Base-by-base conservation (phyloP, 169 alveolate species). In the Eimeria tenella region DNA sequence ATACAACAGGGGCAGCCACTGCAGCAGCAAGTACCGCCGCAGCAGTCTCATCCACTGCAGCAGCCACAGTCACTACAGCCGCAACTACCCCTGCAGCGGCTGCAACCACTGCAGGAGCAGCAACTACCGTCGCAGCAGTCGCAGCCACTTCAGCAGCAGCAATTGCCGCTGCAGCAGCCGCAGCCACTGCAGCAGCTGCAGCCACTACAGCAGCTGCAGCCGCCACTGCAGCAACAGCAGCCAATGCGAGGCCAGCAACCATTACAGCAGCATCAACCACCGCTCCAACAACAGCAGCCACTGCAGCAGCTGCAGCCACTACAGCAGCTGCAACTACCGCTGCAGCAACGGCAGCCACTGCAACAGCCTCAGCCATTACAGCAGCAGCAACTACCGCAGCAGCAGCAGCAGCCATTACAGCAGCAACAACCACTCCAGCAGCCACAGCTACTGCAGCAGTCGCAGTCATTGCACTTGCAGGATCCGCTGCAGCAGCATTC, bases 81-180 rank as follows among this genome's bases (percentile, higher is more conserved):
- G 83, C 83, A 73, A 13, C 83, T n/a, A 10, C 83, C 17, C 52
- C 83, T n/a, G 58, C 83, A 73, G 83, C 83, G 19, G 79, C 13
- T 21, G n/a, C 50, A 13, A 21, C 79, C 23, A n/a, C 79, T 3
- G 79, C 79, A 70, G 79, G 42, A 70, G 79, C 79, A 70, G 79
- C 79, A n/a, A 13, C 79, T 23, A 23, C 49, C 79, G 49, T 21
- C 3, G 42, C 79, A 70, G 49, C 79, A 70, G 42, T 4, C 23
- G 15, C 79, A 70, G 68, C 68, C 42, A 31, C 42, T 31, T 31
- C 42, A 58, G 68, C 68, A 58, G 68, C 68, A 58, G 19, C 68
- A 58, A 17, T 17, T 13, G 68, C 68, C 11, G 68, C 68, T 13
- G 68, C 68, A 58, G 19, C 68, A 58, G 19, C 68, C 11, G 19